phyloP scores from a whole-genome alignment of 768 basidiomycete genomes.

The Cystofilobasidium bisporidii region DNA sequence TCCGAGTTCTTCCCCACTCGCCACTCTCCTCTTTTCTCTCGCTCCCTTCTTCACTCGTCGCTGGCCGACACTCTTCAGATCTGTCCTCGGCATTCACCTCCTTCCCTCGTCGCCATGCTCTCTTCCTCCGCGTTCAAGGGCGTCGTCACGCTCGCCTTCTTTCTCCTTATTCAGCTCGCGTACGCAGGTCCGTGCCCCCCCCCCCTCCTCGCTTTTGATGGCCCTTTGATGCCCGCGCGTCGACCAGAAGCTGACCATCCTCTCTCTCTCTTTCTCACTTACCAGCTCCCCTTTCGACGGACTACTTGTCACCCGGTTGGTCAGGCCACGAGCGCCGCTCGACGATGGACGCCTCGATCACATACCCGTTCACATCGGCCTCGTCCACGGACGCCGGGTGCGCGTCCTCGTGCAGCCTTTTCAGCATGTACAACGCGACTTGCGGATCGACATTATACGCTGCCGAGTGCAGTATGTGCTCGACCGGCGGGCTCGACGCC shows the following conservation, averaged over 20 bases:
- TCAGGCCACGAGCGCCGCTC: conserved; percentile 3
- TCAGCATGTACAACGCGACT: neutral
- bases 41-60: neutral
- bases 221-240: no score
- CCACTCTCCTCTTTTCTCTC: neutral
- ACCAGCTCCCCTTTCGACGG: neutral
- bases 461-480: conserved; percentile 15
- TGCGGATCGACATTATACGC: conserved; percentile 3
- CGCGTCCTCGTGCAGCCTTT: neutral
- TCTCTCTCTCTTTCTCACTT: neutral
- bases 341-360: neutral
- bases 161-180: neutral
- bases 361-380: neutral
- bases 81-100: neutral
- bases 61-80: neutral
- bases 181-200: neutral
- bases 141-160: neutral
- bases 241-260: no score
- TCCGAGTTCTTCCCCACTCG: neutral
- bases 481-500: conserved; percentile 1
- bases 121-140: neutral
- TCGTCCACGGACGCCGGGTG: neutral
- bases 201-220: neutral
- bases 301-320: conserved; percentile 8
- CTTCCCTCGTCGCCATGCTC: neutral